These are phyloP conservation scores for Rhodamnia rubescens DNA, from an alignment of 345 rosid genomes.

Conservation along the genomic window DNA sequence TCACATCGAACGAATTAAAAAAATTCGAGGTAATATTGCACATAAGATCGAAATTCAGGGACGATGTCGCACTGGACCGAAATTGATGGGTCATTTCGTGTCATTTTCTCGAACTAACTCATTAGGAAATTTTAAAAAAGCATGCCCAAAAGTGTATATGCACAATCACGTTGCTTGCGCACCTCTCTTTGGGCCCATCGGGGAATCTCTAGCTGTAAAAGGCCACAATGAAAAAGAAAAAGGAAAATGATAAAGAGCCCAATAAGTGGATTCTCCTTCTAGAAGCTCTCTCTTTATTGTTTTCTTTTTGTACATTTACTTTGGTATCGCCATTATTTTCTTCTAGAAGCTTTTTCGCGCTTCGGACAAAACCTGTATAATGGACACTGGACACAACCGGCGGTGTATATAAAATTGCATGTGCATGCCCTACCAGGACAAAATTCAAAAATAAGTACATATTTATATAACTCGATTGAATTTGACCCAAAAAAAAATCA, in stretches of 20 bases:
- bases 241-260: neutral
- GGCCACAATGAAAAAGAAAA: rapidly evolving
- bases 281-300: neutral
- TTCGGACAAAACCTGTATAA: neutral
- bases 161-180: too few relatives aligned
- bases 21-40: neutral
- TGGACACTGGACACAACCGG: neutral
- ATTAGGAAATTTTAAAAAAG: too few relatives aligned
- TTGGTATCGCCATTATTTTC: neutral
- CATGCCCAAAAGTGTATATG: too few relatives aligned
- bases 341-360: neutral
- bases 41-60: too few relatives aligned
- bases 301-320: neutral
- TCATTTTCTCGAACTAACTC: too few relatives aligned
- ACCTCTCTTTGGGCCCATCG: neutral
- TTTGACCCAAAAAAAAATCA: too few relatives aligned
- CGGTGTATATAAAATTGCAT: neutral
- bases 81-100: too few relatives aligned
- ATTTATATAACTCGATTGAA: neutral
- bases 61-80: too few relatives aligned
- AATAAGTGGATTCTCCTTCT: neutral
- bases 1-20: rapidly evolving
- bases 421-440: neutral
- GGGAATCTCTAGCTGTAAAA: neutral
- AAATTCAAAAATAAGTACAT: neutral